Percentiles rank a stretch among this genome's conserved stretches.
Conservation (phyloP, 2,329 filamentous ascomycete genomes). For the Huntiella moniliformis region DNA sequence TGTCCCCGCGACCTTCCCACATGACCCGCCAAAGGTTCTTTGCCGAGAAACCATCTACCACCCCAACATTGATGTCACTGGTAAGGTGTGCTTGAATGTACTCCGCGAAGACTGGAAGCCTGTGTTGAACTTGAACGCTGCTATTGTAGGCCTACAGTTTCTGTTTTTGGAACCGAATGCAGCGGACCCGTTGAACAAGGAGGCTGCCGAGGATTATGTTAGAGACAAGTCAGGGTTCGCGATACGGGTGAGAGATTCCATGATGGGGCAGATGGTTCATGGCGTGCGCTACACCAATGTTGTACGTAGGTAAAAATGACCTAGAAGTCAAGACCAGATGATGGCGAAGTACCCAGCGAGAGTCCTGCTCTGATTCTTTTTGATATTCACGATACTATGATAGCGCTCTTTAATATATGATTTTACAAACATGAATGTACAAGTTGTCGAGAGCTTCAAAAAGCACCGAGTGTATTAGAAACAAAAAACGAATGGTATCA, state of each 20-base stretch:
- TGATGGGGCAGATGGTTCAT: slow-evolving; percentile 34
- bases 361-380: too few species aligned
- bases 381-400: too few species aligned
- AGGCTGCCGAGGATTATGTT: slow-evolving; percentile 83
- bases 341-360: too few species aligned
- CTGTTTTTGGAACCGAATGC: slow-evolving; percentile 96
- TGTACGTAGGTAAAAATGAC: too few species aligned
- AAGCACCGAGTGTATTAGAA: background rate
- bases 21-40: slow-evolving; percentile 93
- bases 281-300: background rate
- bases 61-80: slow-evolving; percentile 93
- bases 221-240: slow-evolving; percentile 76
- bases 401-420: too few species aligned
- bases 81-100: slow-evolving; percentile 96
- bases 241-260: slow-evolving; percentile 68
- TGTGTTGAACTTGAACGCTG: slow-evolving; percentile 86
- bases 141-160: slow-evolving; percentile 89
- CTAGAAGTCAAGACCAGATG: too few species aligned
- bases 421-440: too few species aligned
- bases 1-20: slow-evolving; percentile 89
- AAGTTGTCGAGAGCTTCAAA: too few species aligned
- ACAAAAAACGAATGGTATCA: background rate
- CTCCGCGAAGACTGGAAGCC: slow-evolving; percentile 98
- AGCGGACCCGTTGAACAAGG: slow-evolving; percentile 94
- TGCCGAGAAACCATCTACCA: slow-evolving; percentile 98